Evolutionary conservation across 805 yeast genomes (phyloP).

Genomic region (Kodamaea kaohsiungensis): DNA sequence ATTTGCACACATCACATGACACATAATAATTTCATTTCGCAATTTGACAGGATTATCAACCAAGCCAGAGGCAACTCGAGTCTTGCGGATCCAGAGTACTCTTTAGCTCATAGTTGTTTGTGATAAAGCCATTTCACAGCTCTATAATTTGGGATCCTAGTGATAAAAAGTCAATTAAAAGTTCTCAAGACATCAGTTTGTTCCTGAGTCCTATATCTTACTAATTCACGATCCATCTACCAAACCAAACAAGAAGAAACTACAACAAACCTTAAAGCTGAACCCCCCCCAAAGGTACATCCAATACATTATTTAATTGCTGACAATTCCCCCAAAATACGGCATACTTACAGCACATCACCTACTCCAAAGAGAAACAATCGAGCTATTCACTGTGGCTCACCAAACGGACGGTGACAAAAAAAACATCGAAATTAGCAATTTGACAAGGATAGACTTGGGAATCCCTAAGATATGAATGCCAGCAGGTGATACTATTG

Average conservation of each 20-base stretch:
- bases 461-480: neutral
- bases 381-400: conserved; percentile 5
- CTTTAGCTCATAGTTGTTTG: neutral
- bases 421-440: conserved; percentile 8
- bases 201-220: neutral
- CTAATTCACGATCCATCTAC: neutral
- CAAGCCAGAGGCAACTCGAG: neutral
- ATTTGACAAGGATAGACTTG: neutral
- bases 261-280: neutral
- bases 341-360: neutral
- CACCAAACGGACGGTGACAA: conserved; percentile 3
- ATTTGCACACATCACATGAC: conserved; percentile 13
- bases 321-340: neutral
- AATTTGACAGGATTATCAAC: conserved; percentile 3
- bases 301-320: neutral
- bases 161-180: neutral
- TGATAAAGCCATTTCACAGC: neutral
- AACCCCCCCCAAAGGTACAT: neutral
- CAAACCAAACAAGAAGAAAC: neutral
- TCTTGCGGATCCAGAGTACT: neutral
- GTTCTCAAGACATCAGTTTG: neutral
- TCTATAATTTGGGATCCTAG: neutral
- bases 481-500: neutral
- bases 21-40: conserved; percentile 10
- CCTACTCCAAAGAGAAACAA: neutral